Base-by-base conservation (phyloP, 2,329 filamentous ascomycete genomes). In the Pestalotiopsis fici region DNA sequence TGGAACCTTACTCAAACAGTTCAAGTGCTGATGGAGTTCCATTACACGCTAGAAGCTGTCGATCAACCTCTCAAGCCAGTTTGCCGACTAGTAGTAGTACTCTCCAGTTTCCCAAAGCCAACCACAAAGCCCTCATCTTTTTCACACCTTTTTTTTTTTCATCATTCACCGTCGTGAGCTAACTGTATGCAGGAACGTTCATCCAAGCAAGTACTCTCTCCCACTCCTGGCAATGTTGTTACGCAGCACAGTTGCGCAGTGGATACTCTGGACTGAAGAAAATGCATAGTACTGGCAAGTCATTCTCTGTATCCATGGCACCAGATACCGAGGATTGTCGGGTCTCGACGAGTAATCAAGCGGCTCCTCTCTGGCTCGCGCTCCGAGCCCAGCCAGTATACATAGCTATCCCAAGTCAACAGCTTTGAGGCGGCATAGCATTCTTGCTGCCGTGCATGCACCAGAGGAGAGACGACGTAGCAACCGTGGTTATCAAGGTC, bases 21-120 rank as follows among this genome's bases (percentile, higher is more conserved):
- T 18, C 31, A 60, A 60, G 57, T 31, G 59, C 25, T 62, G 59
- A 62, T 62, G 59, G 59, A 43, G 59, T 43, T n/a, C 23, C 43
- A 62, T 21, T 35, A 62, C n/a, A 37, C 13, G 31, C 59, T 47
- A 60, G 57, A 60, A 60, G 57, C 57, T 60, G 57, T 37, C 28
- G 57, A 60, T 60, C 57, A 21, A 60, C 57, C 31, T 60, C 9
- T 37, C 57, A 60, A 60, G 57, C 57, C 31, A 23, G 11, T 25
- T 54, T 25, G n/a, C 57, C 11, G 21, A 11, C 25, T 27, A 37
- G 15, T 31, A 21, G n/a, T 25, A 27, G 27, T 15, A 27, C 57
- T 31, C n/a, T 27, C n/a, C 3, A 18, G 15, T 18, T 18, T 13
- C 12, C 15, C 9, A 37, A 60, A 15, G 13, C 27, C 57, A 21